A percentile compares a stretch with the other conserved stretches of the same genome.
phyloP scores from a whole-genome alignment of 768 basidiomycete species.

The Chalciporus sphaerocephalus region DNA sequence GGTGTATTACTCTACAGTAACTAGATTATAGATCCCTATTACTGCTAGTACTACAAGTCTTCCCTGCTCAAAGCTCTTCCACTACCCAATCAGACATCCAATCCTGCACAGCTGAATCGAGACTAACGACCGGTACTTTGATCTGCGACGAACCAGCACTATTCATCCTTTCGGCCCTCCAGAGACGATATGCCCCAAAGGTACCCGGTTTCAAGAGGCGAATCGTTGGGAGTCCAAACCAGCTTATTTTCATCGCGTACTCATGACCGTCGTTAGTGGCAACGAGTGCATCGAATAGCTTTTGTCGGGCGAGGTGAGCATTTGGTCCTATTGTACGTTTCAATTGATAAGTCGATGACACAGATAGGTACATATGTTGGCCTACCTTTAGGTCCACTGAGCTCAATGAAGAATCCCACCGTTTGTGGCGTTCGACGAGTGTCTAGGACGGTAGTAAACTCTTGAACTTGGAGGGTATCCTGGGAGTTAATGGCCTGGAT shows the following conservation, averaged over 20 bases:
- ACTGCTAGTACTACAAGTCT: too few relatives aligned
- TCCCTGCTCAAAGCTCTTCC: too few relatives aligned
- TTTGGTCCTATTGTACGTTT: background rate
- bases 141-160: conserved; percentile 8
- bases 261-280: background rate
- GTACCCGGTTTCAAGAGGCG: conserved; percentile 11
- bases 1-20: too few relatives aligned
- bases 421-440: conserved; percentile 6
- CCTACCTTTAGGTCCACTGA: too few relatives aligned
- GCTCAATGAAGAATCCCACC: conserved; percentile 13
- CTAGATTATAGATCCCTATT: too few relatives aligned
- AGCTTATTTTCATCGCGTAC: background rate
- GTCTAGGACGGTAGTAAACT: conserved; percentile 12
- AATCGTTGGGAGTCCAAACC: conserved; percentile 8
- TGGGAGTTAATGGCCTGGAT: conserved; percentile 4
- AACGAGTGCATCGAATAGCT: conserved; percentile 7
- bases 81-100: conserved; percentile 10
- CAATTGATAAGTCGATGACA: background rate
- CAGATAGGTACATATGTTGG: background rate
- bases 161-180: conserved; percentile 6
- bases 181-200: conserved; percentile 8
- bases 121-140: conserved; percentile 14
- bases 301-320: background rate
- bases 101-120: background rate
- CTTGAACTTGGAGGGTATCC: conserved; percentile 2